Percentiles rank a stretch among this genome's conserved stretches.
These are phyloP conservation scores for Rhodotorula sp. DNA, from an alignment of 1,284 basidiomycete species.

Conservation along the genomic window DNA sequence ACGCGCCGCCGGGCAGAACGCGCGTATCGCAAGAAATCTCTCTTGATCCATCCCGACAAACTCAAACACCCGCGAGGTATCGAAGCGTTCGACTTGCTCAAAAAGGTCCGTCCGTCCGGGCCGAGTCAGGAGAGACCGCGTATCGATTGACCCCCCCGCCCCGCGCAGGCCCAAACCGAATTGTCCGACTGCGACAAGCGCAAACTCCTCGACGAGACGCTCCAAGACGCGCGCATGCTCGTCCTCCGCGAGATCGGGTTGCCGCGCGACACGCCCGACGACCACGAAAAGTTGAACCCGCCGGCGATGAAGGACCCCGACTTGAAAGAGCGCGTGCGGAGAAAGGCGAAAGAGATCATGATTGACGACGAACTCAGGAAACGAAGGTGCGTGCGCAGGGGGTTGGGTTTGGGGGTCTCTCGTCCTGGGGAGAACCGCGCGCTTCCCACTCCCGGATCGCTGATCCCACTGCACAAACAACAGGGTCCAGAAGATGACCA, in stretches of 20 bases:
- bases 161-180: constrained; percentile 45
- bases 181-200: constrained; percentile 48
- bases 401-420: background rate
- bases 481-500: constrained; percentile 54
- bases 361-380: constrained; percentile 59
- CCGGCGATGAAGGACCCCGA: constrained; percentile 30
- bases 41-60: constrained; percentile 61
- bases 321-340: constrained; percentile 53
- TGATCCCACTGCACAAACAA: background rate
- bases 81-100: constrained; percentile 59
- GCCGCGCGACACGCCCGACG: constrained; percentile 49
- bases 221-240: constrained; percentile 49
- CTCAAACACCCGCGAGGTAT: constrained; percentile 56
- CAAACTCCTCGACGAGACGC: constrained; percentile 49
- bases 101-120: constrained; percentile 51
- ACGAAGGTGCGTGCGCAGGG: constrained; percentile 48
- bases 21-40: constrained; percentile 57
- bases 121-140: too few relatives aligned
- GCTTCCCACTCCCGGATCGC: background rate
- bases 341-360: constrained; percentile 56
- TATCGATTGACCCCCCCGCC: too few relatives aligned
- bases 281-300: constrained; percentile 51
- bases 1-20: constrained; percentile 47
- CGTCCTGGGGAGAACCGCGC: background rate
- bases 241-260: constrained; percentile 48